Evolutionary conservation across 176 grass and related monocot species (phyloP).

Genomic region (Oryza coarctata): DNA sequence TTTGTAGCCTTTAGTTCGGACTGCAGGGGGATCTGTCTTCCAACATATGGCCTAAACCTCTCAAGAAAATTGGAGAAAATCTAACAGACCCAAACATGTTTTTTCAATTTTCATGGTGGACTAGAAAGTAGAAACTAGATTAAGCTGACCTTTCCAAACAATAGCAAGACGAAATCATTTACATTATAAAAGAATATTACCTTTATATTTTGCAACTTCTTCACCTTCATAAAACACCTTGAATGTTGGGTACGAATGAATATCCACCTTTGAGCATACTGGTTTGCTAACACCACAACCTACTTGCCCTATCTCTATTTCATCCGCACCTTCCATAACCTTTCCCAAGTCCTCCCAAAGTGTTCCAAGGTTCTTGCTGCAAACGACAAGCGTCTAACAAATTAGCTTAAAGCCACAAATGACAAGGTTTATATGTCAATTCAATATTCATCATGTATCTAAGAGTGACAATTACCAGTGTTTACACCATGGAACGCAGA

Average conservation of each 20-base stretch:
- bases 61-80: neutral
- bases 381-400: neutral
- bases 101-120: neutral
- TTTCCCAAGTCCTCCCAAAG: constrained; percentile 89
- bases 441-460: constrained; percentile 1
- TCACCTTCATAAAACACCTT: constrained; percentile 89
- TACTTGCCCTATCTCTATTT: constrained; percentile 93
- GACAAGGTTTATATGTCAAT: neutral
- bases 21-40: neutral
- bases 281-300: constrained; percentile 71
- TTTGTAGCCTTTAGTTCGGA: neutral
- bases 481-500: constrained; percentile 96
- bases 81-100: neutral
- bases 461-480: constrained; percentile 61
- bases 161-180: neutral
- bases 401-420: constrained; percentile 1
- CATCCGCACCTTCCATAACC: constrained; percentile 73
- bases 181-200: constrained; percentile 26
- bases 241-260: constrained; percentile 94
- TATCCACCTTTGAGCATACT: constrained; percentile 86
- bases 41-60: neutral
- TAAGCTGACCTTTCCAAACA: neutral
- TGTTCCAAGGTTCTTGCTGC: constrained; percentile 94
- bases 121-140: neutral
- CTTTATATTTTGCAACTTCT: constrained; percentile 94